Conservation (phyloP, 2,329 filamentous ascomycete genomes). For the Fusarium napiforme region DNA sequence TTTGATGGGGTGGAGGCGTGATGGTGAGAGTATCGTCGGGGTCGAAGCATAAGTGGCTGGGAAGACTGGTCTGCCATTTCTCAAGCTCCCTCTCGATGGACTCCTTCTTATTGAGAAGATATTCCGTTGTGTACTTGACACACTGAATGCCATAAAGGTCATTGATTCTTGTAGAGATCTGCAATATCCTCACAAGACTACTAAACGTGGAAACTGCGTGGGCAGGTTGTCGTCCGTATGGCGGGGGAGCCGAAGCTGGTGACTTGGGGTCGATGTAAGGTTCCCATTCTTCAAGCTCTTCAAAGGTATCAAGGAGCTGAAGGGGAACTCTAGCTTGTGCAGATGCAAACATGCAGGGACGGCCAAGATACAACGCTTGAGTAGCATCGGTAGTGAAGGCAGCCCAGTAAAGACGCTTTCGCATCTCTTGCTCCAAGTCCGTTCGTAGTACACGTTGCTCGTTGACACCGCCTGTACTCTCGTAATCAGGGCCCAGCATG, state of each 20-base stretch:
- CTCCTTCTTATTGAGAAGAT: constrained; percentile 42
- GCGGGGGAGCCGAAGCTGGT: constrained; percentile 39
- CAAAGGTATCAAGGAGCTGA: constrained; percentile 48
- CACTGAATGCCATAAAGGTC: constrained; percentile 45
- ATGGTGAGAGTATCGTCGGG: constrained; percentile 41
- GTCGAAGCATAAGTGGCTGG: constrained; percentile 44
- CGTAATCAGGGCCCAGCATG: constrained; percentile 45
- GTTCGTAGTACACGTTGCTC: constrained; percentile 44
- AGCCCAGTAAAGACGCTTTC: constrained; percentile 50
- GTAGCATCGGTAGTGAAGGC: constrained; percentile 50
- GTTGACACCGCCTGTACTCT: constrained; percentile 40
- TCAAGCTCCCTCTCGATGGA: constrained; percentile 43
- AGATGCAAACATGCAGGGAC: constrained; percentile 49
- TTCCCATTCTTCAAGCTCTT: constrained; percentile 50
- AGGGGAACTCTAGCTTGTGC: constrained; percentile 48
- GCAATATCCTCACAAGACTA: constrained; percentile 44
- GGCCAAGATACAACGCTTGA: constrained; percentile 49
- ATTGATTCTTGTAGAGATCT: constrained; percentile 45
- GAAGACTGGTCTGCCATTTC: constrained; percentile 43
- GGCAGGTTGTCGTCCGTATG: constrained; percentile 45
- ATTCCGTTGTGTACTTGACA: constrained; percentile 43
- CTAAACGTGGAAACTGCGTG: constrained; percentile 46
- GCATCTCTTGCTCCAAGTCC: constrained; percentile 49
- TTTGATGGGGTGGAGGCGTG: constrained; percentile 46
- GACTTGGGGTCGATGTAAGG: constrained; percentile 48